phyloP scores from a whole-genome alignment of 1,284 basidiomycete species.

The Ceratobasidium papillatum region DNA sequence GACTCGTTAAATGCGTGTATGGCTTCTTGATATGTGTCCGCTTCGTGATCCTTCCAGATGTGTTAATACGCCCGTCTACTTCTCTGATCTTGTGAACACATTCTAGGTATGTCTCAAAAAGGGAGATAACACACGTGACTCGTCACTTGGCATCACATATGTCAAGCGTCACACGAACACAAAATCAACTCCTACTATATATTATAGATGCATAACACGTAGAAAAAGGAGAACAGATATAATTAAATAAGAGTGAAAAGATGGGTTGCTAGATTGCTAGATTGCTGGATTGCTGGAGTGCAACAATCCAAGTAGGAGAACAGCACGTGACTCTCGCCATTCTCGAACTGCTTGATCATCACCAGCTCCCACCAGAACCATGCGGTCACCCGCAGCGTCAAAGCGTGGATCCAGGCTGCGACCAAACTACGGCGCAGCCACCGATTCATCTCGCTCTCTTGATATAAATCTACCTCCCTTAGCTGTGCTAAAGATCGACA shows the following conservation, averaged over 20 bases:
- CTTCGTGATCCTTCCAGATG: background rate
- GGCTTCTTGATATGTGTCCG: background rate
- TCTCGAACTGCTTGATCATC: background rate
- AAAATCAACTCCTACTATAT: too few species aligned
- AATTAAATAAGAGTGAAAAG: too few species aligned
- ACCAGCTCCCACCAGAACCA: background rate
- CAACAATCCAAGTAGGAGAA: too few species aligned
- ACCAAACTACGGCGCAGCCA: constrained; percentile 35
- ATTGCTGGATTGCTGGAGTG: too few species aligned
- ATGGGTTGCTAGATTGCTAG: too few species aligned
- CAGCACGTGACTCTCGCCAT: constrained; percentile 8
- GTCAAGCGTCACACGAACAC: too few species aligned
- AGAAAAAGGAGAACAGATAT: too few species aligned
- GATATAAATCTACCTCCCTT: background rate
- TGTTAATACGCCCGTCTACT: background rate
- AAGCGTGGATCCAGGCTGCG: constrained; percentile 14
- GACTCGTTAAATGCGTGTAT: too few species aligned
- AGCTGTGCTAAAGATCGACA: background rate
- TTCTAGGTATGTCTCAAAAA: background rate
- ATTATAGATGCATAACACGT: too few species aligned
- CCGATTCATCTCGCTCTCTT: background rate
- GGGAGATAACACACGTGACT: background rate
- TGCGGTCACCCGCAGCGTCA: background rate
- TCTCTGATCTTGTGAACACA: background rate
- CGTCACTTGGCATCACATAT: too few species aligned